Evolutionary conservation across 495 filamentous ascomycete genomes (phyloP), one percentile per base, ranked within the genome.

Genomic region (Melanomma pulvis-pyrius): DNA sequence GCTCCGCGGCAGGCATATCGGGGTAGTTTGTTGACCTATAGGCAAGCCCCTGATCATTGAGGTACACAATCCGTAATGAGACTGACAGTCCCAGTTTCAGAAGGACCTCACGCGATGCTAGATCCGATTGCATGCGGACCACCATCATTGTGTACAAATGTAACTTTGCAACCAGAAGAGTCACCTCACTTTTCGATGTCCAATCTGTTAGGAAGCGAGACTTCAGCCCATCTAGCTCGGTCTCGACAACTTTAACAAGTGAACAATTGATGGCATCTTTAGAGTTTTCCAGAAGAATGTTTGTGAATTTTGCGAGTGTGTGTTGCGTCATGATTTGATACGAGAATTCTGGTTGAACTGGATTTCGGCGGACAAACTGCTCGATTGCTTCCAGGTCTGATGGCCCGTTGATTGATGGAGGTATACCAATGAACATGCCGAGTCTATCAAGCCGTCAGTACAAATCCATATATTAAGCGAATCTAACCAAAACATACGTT

Each of bases 101-200:
- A 46, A 65, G 30, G n/a, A 65, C 34, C 7, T 65, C 62, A 15
- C 46, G 39, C 4, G 46, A 41, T 4, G 62, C 28, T 1, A 41
- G 29, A 25, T 65, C 54, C 0, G 17, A 32, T 36, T 65, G 62
- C 29, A 57, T 51, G 17, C 62, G 28, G 13, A 65, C 22, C 13
- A 65, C 41, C 8, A 53, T 59, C 54, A 59, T 65, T 8, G 46
- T 52, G 62, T 65, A 65, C 6, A 65, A 46, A 28, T 65, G 62
- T n/a, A 65, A 25, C 24, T 65, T 65, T 34, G 62, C 62, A 6
- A 58, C 52, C 1, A 58, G 29, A 24, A 59, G 15, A 24, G 3
- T 55, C 17, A 65, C 21, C 25, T 65, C 62, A 19, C 49, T 29
- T 17, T 53, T 22, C 19, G 62, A 39, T 34, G 62, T 59, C 53